Base-by-base conservation (phyloP, 2,329 filamentous ascomycete species). In the Penicillium nordicum region DNA sequence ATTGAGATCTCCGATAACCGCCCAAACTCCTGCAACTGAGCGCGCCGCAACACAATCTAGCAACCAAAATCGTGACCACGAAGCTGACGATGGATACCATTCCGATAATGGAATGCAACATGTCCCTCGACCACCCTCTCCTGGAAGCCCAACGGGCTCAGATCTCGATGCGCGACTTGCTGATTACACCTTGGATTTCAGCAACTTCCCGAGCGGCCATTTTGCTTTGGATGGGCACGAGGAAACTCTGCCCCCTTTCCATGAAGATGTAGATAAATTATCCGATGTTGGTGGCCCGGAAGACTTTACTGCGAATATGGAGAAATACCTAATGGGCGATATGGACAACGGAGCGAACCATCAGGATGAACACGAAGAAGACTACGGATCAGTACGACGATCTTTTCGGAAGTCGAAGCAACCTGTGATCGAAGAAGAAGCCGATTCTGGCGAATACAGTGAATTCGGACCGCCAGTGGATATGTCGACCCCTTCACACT, bases 401-500 rank as follows among this genome's bases (percentile, higher is more conserved):
- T 63, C 65, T 9, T 56, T 63, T 10, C 59, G 60, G 4, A 52
- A 46, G 21, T 58, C 65, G 25, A 64, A 63, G 34, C 69, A 71
- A 47, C 59, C 67, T 5, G 63, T 53, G 5, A 66, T 68, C 5
- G 69, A 72, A 37, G 67, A 72, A 37, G 67, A 72, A 43, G 63
- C 59, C 2, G 69, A 71, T 7, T 62, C 72, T 7, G 70, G 64
- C 10, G 75, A 76, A 46, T 71, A 74, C 50, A 77, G 74, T 44
- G 74, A 77, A 63, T 75, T 76, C 41, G 74, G 71, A 2, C 74
- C 74, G 10, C 74, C 75, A 3, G 64, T 76, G 10, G 75, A 77
- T 52, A 77, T 76, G 70, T 77, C 75, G 1, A 77, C 75, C 0
- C 75, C 75, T 5, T 75, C 74, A 18, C 75, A 76, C 57, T 34